Base-by-base conservation (phyloP, 1,284 basidiomycete genomes). In the Volvariella volvacea region DNA sequence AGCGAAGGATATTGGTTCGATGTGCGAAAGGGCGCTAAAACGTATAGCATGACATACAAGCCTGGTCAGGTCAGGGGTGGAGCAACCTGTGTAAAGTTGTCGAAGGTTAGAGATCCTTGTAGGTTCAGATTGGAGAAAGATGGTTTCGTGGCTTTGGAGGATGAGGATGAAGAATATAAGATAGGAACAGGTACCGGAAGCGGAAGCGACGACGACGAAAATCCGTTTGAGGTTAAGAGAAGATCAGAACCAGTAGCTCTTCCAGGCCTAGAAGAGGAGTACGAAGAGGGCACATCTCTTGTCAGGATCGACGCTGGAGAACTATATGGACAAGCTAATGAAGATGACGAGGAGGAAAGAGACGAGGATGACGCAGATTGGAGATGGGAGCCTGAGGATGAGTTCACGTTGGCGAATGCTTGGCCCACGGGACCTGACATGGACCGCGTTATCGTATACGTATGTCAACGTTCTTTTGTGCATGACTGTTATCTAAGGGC, bases 301-400 rank as follows among this genome's bases (percentile, higher is more conserved):
- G 25, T 28, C 25, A 28, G 12, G 25, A 21, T 55, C 48, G 22
- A 33, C 3, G 52, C 45, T 8, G 46, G 25, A 9, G 43, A 39
- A 49, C 25, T 28, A 28, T 6, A 28, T 6, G 25, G 12, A 28
- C 6, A 6, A 28, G 25, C 6, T 28, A 12, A 28, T 28, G 25
- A 52, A n/a, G 60, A 60, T 14, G 57, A 56, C 12, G 53, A 57
- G 12, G 59, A 60, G 30, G 66, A 54, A 39, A 28, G 25, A 28
- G 60, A 32, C 45, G 59, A 61, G 10, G 55, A 61, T 15, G 55
- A 57, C 0, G 58, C 60, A 3, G 62, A 56, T 10, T 80, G 77
- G 72, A 68, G 64, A 36, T 83, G 81, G 81, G 71, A 77, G 46
- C 71, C 75, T 1, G 83, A 85, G 54, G 80, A 82, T 52, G 80